A percentile compares a stretch with the other conserved stretches of the same genome.
phyloP scores from a whole-genome alignment of 139 green algal species.

The Picochlorum sp. region DNA sequence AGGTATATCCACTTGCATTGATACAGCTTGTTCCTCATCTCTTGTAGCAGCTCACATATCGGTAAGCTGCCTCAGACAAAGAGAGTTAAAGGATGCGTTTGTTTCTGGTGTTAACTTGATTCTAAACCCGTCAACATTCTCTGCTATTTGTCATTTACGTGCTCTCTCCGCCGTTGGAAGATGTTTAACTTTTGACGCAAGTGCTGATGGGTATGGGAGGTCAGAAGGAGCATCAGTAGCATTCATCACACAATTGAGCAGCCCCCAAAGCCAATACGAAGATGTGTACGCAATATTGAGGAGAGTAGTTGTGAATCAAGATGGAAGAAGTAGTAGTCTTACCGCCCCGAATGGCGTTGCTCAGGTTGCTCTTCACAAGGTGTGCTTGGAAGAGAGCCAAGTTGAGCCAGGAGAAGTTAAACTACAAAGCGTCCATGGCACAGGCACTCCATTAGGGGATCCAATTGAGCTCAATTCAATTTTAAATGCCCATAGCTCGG shows the following conservation, averaged over 20 bases:
- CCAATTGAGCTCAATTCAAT: slow-evolving; percentile 31
- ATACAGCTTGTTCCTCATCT: slow-evolving; percentile 49
- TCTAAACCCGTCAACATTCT: slow-evolving; percentile 15
- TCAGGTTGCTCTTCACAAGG: slow-evolving; percentile 44
- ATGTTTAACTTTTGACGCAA: slow-evolving; percentile 41
- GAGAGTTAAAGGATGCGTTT: slow-evolving; percentile 2
- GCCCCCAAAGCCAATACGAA: not conserved
- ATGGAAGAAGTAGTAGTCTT: slow-evolving; percentile 67
- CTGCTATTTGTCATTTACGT: slow-evolving; percentile 25
- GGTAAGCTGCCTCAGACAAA: slow-evolving; percentile 2
- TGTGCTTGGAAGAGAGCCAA: slow-evolving; percentile 22
- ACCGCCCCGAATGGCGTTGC: slow-evolving; percentile 69
- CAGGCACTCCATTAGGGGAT: slow-evolving; percentile 35
- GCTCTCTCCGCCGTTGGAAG: slow-evolving; percentile 33
- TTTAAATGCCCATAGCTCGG: not conserved
- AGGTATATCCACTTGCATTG: slow-evolving; percentile 35
- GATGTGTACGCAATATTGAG: slow-evolving; percentile 17
- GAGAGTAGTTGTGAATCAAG: slow-evolving; percentile 71
- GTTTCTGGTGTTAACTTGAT: slow-evolving; percentile 25
- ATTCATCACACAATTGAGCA: not conserved
- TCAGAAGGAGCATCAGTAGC: slow-evolving; percentile 25
- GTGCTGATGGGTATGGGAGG: slow-evolving; percentile 50
- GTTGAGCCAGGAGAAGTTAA: not conserved
- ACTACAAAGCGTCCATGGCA: slow-evolving; percentile 28
- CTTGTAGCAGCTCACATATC: slow-evolving; percentile 35